Evolutionary conservation across 2,329 filamentous ascomycete species (phyloP), one percentile per base, ranked within the genome.

Genomic region (Hypomyces rosellus): DNA sequence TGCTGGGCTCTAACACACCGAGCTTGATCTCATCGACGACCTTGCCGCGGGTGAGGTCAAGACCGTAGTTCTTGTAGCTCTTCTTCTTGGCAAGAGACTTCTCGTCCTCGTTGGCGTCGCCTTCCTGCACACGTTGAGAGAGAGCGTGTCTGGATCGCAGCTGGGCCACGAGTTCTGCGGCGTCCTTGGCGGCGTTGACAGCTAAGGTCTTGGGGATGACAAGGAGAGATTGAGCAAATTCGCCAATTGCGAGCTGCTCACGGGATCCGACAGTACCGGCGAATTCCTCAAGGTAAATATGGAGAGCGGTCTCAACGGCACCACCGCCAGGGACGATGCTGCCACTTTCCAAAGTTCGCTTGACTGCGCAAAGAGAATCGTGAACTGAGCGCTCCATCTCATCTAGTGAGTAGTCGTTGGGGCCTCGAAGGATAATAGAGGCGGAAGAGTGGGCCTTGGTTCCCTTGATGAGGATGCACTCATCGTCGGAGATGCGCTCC

Each of bases 381-480:
- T 99, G 93, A 15, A 99, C 84, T 1, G 93, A 97, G 57, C 93
- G 88, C 78, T 99, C 93, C 92, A 97, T 99, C 78, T 99, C 93
- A 65, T 99, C 93, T 30, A 99, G 82, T 54, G 89, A 89, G 74
- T 88, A 97, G 70, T 99, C 93, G 72, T 99, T 97, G 60, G 93
- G 80, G 42, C 93, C 93, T 52, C 93, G 88, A 48, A 99, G 86
- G 60, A 99, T 95, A 70, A 96, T 90, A 15, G 93, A 99, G 30
- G 93, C 91, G 6, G 91, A 95, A 3, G 87, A 93, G 72, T 93
- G 89, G 25, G 87, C 81, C 76, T 96, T 97, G 63, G 93, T 96
- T 49, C 92, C 92, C 77, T 93, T 96, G 67, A 99, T 81, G 56
- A 99, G 74, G 59, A 99, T 99, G 71, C 92, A 97, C 76, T 99